A percentile compares a stretch with the other conserved stretches of the same genome.
Conservation (phyloP, 2,329 filamentous ascomycete genomes). For the Ophiostoma novo-ulmi region DNA sequence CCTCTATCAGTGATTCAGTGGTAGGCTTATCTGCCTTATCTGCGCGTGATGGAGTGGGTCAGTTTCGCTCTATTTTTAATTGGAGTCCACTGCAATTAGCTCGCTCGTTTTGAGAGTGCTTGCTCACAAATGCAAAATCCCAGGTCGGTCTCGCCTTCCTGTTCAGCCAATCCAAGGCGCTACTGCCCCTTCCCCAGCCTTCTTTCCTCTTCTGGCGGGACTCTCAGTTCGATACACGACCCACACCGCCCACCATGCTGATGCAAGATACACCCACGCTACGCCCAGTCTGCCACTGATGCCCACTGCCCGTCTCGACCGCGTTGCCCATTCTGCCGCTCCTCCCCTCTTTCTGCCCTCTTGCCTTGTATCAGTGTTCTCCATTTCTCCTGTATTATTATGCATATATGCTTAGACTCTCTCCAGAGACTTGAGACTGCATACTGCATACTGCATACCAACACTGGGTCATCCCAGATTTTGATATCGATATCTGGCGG, state of each 20-base stretch:
- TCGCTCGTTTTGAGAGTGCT: neutral
- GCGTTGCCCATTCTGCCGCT: conserved; percentile 10
- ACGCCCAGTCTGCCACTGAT: neutral
- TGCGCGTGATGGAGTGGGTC: neutral
- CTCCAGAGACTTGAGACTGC: neutral
- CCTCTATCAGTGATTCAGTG: neutral
- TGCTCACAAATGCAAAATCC: conserved; percentile 22
- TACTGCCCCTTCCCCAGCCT: conserved; percentile 25
- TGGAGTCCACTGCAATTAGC: neutral
- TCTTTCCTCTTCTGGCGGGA: conserved; percentile 25
- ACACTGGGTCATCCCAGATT: conserved; percentile 14
- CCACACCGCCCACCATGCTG: conserved; percentile 13
- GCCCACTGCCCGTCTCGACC: conserved; percentile 10
- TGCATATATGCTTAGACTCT: neutral
- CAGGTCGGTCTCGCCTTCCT: conserved; percentile 1
- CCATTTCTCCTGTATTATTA: conserved; percentile 6
- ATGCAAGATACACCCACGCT: neutral
- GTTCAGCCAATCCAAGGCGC: conserved; percentile 19
- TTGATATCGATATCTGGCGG: conserved; percentile 18
- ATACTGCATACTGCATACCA: neutral
- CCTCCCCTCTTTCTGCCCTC: conserved; percentile 14
- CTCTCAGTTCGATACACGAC: neutral
- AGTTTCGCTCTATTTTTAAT: conserved; percentile 4
- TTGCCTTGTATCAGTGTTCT: neutral
- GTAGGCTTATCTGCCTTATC: neutral